Percentiles rank a stretch among this genome's conserved stretches.
phyloP scores from a whole-genome alignment of 2,329 filamentous ascomycete species.

The Phialophora tarda region DNA sequence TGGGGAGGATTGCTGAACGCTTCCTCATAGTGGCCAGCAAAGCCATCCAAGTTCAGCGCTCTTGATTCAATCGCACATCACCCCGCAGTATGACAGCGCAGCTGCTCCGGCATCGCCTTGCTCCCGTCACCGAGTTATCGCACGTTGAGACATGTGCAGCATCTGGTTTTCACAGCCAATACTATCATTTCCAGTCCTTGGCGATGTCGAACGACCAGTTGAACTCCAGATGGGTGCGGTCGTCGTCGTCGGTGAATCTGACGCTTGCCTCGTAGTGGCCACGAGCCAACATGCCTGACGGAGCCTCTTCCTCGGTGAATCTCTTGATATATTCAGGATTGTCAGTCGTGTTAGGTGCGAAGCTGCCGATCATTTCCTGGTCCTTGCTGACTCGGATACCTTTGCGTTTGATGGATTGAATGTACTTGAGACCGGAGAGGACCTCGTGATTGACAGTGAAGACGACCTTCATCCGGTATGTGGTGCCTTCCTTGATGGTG shows the following conservation, averaged over 20 bases:
- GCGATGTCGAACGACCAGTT: slow-evolving; percentile 96
- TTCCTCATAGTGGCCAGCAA: slow-evolving; percentile 3
- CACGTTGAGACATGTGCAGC: background rate
- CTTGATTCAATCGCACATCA: background rate
- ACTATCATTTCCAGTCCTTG: slow-evolving; percentile 80
- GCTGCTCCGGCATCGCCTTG: background rate
- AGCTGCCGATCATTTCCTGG: slow-evolving; percentile 98
- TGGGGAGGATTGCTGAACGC: slow-evolving; percentile 6
- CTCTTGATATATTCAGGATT: slow-evolving; percentile 86
- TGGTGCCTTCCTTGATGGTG: slow-evolving; percentile 93
- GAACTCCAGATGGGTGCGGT: slow-evolving; percentile 86
- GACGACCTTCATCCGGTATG: slow-evolving; percentile 90
- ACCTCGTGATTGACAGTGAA: slow-evolving; percentile 99
- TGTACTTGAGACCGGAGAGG: slow-evolving; percentile 90
- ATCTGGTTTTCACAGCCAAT: background rate
- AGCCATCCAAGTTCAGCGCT: slow-evolving; percentile 1
- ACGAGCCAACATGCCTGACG: slow-evolving; percentile 85
- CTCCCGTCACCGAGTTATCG: background rate
- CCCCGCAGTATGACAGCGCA: background rate
- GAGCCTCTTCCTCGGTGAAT: slow-evolving; percentile 82
- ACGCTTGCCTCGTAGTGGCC: slow-evolving; percentile 89
- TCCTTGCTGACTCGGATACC: slow-evolving; percentile 87
- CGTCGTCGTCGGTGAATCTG: slow-evolving; percentile 94
- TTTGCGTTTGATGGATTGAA: slow-evolving; percentile 91
- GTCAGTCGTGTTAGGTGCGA: slow-evolving; percentile 88